Evolutionary conservation across 495 filamentous ascomycete species (phyloP).

Genomic region (Penicillium coffeae): DNA sequence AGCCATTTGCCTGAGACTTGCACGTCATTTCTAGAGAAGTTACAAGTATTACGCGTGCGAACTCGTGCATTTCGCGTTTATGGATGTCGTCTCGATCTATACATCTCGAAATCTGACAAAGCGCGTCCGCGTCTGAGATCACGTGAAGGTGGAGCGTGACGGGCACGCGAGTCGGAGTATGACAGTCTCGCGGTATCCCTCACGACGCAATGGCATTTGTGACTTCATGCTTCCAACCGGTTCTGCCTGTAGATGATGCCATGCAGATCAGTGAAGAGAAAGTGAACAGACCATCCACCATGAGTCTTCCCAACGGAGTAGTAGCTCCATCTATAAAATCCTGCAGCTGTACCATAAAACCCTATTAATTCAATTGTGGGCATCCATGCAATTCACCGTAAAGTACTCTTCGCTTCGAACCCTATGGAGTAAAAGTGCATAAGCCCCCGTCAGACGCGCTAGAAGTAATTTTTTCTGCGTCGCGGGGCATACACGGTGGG

Average conservation of each 20-base stretch:
- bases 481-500: neutral
- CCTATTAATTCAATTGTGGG: too few species aligned
- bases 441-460: neutral
- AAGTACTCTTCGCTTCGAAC: neutral
- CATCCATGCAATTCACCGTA: too few species aligned
- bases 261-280: too few species aligned
- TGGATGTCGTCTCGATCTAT: slow-evolving; percentile 7
- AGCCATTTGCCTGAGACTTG: neutral
- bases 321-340: too few species aligned
- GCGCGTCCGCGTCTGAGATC: slow-evolving; percentile 29
- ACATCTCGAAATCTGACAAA: slow-evolving; percentile 9
- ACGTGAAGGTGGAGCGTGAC: slow-evolving; percentile 24
- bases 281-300: too few species aligned
- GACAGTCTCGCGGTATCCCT: slow-evolving; percentile 8
- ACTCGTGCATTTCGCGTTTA: neutral
- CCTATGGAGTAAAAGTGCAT: neutral
- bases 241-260: too few species aligned
- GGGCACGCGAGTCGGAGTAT: slow-evolving; percentile 21
- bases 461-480: neutral
- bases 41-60: neutral
- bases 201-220: neutral
- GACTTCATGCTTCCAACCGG: neutral
- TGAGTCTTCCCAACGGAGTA: too few species aligned
- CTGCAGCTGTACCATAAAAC: too few species aligned
- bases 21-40: neutral